A percentile compares a stretch with the other conserved stretches of the same genome.
Conservation (phyloP, 805 yeast species). For the Candida ascalaphidarum region DNA sequence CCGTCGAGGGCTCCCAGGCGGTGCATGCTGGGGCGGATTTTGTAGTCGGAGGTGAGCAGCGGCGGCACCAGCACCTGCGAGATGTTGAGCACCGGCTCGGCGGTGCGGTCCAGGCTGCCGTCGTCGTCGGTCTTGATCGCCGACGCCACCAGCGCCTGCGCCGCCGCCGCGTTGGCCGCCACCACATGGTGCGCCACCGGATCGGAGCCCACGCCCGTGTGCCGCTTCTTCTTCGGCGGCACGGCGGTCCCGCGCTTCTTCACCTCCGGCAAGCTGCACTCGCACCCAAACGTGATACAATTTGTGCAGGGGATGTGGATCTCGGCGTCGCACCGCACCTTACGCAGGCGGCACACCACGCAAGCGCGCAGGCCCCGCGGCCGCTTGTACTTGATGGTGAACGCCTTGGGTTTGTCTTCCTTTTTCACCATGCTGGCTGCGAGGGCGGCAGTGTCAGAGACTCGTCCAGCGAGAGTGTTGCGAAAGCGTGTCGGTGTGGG, state of each 20-base stretch:
- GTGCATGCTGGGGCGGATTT: slow-evolving; percentile 29
- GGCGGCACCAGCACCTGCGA: slow-evolving; percentile 36
- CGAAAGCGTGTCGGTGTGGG: neutral
- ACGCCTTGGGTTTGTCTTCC: slow-evolving; percentile 30
- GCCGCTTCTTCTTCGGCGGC: slow-evolving; percentile 6
- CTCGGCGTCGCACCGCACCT: slow-evolving; percentile 74
- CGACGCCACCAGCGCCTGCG: neutral
- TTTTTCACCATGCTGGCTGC: slow-evolving; percentile 2
- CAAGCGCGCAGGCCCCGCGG: slow-evolving; percentile 69
- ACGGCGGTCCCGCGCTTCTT: slow-evolving; percentile 32
- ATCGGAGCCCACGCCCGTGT: neutral
- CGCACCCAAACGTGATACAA: slow-evolving; percentile 65
- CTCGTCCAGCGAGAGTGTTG: neutral
- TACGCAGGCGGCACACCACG: slow-evolving; percentile 67
- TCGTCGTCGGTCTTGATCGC: neutral
- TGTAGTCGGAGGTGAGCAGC: slow-evolving; percentile 31
- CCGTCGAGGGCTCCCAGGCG: slow-evolving; percentile 20
- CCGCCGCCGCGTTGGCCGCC: neutral
- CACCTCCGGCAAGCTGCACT: slow-evolving; percentile 58
- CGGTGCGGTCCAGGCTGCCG: too few relatives aligned
- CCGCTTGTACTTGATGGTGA: slow-evolving; percentile 39
- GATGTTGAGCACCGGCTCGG: slow-evolving; percentile 34
- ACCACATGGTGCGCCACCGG: neutral
- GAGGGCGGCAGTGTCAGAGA: neutral
- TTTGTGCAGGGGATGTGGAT: slow-evolving; percentile 48